Conservation (phyloP, 805 yeast species). For the Wickerhamomyces chaumierensis region DNA sequence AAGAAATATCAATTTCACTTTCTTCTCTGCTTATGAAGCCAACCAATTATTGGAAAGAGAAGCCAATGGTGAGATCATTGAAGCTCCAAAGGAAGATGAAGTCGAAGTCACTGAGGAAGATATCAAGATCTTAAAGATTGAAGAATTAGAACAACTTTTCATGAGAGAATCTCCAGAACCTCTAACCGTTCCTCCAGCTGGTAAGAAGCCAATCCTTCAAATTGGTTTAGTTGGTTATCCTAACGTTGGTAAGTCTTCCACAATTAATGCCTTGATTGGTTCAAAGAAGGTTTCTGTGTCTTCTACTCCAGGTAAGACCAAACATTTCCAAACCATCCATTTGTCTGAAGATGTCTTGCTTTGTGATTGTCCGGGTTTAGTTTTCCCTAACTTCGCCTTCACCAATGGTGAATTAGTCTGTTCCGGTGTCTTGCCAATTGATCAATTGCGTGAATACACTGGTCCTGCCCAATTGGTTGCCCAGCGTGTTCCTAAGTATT, state of each 20-base stretch:
- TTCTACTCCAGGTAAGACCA: conserved; percentile 97
- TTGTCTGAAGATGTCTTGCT: conserved; percentile 72
- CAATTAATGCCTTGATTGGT: conserved; percentile 93
- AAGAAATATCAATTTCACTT: conserved; percentile 69
- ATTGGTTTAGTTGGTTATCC: conserved; percentile 98
- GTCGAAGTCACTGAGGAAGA: conserved; percentile 28
- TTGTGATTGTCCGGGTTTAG: conserved; percentile 99
- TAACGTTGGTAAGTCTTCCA: conserved; percentile 93
- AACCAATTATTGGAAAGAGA: conserved; percentile 63
- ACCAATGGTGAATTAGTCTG: conserved; percentile 95
- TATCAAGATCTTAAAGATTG: conserved; percentile 65
- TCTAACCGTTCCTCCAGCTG: conserved; percentile 40
- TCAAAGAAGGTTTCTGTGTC: conserved; percentile 97
- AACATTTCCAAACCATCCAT: conserved; percentile 94
- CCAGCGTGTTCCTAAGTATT: conserved; percentile 80
- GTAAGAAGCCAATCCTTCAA: conserved; percentile 55
- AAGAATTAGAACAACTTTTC: conserved; percentile 76
- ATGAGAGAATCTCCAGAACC: conserved; percentile 69
- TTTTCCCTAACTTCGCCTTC: conserved; percentile 94
- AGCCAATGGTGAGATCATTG: conserved; percentile 23
- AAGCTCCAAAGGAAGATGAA: conserved; percentile 3
- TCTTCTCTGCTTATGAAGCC: conserved; percentile 86
- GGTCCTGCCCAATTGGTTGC: conserved; percentile 83
- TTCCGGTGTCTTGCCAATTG: conserved; percentile 97
- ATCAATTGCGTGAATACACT: conserved; percentile 84